Conservation (phyloP, 768 basidiomycete genomes). For the Clitopilus passeckerianus region DNA sequence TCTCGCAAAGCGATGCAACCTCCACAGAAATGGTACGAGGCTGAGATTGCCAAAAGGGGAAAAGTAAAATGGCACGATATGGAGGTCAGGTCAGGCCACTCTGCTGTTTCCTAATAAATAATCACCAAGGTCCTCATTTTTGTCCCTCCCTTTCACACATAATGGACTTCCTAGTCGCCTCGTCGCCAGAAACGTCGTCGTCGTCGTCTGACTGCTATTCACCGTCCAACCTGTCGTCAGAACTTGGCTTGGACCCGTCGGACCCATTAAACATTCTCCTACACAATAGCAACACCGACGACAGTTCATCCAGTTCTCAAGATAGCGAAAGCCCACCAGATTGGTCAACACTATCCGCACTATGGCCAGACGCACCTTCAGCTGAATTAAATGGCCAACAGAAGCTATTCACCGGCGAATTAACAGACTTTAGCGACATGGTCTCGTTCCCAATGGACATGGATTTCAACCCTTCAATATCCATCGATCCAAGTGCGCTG, state of each 20-base stretch:
- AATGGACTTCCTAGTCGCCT: background rate
- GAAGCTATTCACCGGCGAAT: conserved; percentile 17
- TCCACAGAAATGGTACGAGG: background rate
- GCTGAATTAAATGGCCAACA: conserved; percentile 25
- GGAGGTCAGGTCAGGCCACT: background rate
- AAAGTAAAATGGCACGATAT: background rate
- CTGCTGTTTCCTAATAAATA: background rate
- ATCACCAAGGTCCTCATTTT: background rate
- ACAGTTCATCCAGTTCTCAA: conserved; percentile 24
- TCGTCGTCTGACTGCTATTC: conserved; percentile 17
- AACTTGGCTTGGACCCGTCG: conserved; percentile 46
- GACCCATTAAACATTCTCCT: conserved; percentile 59
- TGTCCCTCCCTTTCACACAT: background rate
- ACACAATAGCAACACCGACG: conserved; percentile 32
- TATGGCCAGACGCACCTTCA: conserved; percentile 37
- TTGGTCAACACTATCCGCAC: conserved; percentile 48
- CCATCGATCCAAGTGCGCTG: conserved; percentile 60
- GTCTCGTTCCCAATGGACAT: conserved; percentile 46
- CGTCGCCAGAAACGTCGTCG: conserved; percentile 7
- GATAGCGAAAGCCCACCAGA: conserved; percentile 35
- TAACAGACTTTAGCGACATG: conserved; percentile 38
- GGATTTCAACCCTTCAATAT: conserved; percentile 54
- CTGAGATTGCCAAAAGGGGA: background rate
- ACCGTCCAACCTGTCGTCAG: conserved; percentile 26
- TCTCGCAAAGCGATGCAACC: background rate